Evolutionary conservation across 1,284 basidiomycete species (phyloP), one percentile per base, ranked within the genome.

Genomic region (Irpex rosettiformis): DNA sequence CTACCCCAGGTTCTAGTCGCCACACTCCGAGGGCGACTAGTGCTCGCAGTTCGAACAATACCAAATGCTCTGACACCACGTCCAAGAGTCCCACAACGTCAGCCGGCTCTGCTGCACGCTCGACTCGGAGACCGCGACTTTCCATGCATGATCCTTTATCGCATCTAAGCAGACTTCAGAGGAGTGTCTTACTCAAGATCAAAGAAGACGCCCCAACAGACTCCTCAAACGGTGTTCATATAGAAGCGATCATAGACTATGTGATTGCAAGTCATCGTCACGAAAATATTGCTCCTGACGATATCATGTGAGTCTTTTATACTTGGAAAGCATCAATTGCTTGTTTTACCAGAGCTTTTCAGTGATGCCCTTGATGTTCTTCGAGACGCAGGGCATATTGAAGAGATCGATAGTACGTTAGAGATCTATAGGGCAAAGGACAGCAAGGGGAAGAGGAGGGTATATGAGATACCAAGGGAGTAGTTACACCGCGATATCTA

Each of bases 111-210:
- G n/a, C n/a, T n/a, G n/a, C n/a, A n/a, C n/a, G n/a, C n/a, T n/a
- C n/a, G n/a, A n/a, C n/a, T 21, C 13, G 25, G 45, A 10, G 24
- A 1, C 52, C 33, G 3, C 51, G 42, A n/a, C n/a, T 24, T 22
- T 65, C 51, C 58, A 64, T 25, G 29, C 59, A 60, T 42, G 82
- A 81, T 56, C 78, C 81, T 59, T 88, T 79, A 61, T 76, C 80
- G 1, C 73, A 85, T 63, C 76, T 91, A n/a, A 82, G 83, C 11
- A 63, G 72, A 3, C 68, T 93, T 29, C 84, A 93, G 64, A 80
- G 82, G 51, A 75, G 77, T 27, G 89, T 96, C 62, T 74, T 93
- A 66, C 70, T 83, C 49, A 79, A 82, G 60, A 83, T 93, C 56
- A 64, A 64, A 25, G 72, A 72, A 1, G 45, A 75, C 22, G 70